phyloP scores from a whole-genome alignment of 106 monocot genomes.

The Dioscorea dumetorum region DNA sequence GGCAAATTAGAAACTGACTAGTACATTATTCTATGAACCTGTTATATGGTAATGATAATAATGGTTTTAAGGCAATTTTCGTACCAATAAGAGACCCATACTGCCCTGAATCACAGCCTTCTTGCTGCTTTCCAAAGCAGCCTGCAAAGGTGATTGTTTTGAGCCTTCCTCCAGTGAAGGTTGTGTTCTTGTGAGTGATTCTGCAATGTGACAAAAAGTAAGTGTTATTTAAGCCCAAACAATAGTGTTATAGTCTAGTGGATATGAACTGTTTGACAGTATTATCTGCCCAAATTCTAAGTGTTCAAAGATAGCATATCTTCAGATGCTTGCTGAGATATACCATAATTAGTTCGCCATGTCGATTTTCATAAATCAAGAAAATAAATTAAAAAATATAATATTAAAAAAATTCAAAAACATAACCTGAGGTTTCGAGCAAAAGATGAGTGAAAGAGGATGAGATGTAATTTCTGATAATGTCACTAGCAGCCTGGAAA shows the following conservation, averaged over 20 bases:
- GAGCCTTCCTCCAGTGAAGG: slow-evolving; percentile 21
- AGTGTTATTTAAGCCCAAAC: no score
- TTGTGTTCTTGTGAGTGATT: slow-evolving; percentile 35
- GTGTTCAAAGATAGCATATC: no score
- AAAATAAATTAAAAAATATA: no score
- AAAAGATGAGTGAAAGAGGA: slow-evolving; percentile 62
- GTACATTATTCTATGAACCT: no score
- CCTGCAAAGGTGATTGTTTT: slow-evolving; percentile 52
- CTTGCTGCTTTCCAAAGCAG: slow-evolving; percentile 74
- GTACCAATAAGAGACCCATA: slow-evolving; percentile 81
- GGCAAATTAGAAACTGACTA: no score
- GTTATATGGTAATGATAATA: no score
- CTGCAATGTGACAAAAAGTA: slow-evolving; percentile 27
- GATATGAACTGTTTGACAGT: no score
- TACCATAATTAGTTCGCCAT: no score
- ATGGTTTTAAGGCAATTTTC: background rate
- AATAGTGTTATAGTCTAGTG: no score
- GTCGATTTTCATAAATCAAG: no score
- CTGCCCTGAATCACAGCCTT: slow-evolving; percentile 68
- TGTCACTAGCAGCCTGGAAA: slow-evolving; percentile 52
- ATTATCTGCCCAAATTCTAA: no score
- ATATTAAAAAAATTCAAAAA: background rate
- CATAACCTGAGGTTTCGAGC: slow-evolving; percentile 68
- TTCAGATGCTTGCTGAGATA: no score
- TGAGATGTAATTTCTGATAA: slow-evolving; percentile 55